A percentile compares a stretch with the other conserved stretches of the same genome.
phyloP scores from a whole-genome alignment of 306 rosid species.

The Astragalus glycyphyllos region DNA sequence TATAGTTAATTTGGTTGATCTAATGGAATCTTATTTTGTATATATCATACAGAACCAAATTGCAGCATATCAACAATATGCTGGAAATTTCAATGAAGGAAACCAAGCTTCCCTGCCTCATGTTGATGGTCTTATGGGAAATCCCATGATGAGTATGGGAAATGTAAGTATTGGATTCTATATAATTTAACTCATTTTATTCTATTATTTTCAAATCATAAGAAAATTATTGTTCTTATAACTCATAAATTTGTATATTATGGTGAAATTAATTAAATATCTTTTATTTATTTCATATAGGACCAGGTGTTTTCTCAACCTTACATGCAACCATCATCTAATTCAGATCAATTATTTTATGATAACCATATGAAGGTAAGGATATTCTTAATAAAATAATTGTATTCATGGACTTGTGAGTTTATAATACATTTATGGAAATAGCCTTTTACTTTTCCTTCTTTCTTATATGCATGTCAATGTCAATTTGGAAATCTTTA shows the following conservation, averaged over 20 bases:
- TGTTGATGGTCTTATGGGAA: not conserved
- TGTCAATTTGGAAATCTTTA: not conserved
- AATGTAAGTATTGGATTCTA: not conserved
- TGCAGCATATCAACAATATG: not conserved
- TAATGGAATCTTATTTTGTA: not conserved
- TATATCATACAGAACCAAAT: not conserved
- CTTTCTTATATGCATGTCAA: not conserved
- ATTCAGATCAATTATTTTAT: constrained; percentile 15
- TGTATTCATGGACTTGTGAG: not conserved
- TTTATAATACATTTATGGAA: not conserved
- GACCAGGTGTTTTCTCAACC: not conserved
- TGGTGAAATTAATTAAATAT: not conserved
- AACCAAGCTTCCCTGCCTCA: not conserved
- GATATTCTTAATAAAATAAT: not conserved
- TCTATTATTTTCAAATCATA: not conserved
- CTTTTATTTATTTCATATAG: not conserved
- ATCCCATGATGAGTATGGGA: not conserved
- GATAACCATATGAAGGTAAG: constrained; percentile 23
- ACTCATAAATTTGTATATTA: not conserved
- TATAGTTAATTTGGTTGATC: not conserved
- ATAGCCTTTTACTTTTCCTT: not conserved
- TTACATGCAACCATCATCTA: constrained; percentile 2
- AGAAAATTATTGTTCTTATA: not conserved
- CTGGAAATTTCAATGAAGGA: not conserved
- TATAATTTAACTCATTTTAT: not conserved